Evolutionary conservation across 768 basidiomycete species (phyloP).

Genomic region (Russula sp.): DNA sequence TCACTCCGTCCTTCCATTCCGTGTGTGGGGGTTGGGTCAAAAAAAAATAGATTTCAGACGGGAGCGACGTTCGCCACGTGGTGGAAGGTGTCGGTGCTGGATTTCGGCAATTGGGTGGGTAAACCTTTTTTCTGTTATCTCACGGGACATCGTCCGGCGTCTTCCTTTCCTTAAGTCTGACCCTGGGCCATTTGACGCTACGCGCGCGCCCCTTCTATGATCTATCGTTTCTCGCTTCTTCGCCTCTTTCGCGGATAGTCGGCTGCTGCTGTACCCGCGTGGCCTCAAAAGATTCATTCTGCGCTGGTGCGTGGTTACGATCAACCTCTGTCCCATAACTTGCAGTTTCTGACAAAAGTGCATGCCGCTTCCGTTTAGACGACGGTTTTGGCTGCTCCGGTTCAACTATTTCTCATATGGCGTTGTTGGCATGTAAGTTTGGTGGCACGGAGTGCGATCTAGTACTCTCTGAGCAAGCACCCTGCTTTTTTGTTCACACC

Average conservation of each 20-base stretch:
- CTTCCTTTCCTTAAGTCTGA: neutral
- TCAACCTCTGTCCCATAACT: neutral
- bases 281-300: slow-evolving; percentile 13
- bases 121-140: neutral
- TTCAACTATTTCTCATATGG: slow-evolving; percentile 27
- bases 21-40: too few species aligned
- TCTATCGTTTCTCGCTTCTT: neutral
- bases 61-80: slow-evolving; percentile 19
- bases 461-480: neutral
- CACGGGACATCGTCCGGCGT: neutral
- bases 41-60: slow-evolving; percentile 22
- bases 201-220: neutral
- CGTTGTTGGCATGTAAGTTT: slow-evolving; percentile 26
- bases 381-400: slow-evolving; percentile 23
- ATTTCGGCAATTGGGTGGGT: slow-evolving; percentile 26
- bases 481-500: neutral
- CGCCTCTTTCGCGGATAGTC: neutral
- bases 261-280: neutral
- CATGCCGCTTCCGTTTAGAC: slow-evolving; percentile 16
- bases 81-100: slow-evolving; percentile 24
- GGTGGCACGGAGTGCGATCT: too few species aligned
- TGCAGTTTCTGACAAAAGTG: neutral
- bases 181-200: too few species aligned
- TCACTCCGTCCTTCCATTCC: neutral
- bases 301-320: neutral